phyloP scores from a whole-genome alignment of 139 green algal genomes.

The Tetratostichococcus sp. region DNA sequence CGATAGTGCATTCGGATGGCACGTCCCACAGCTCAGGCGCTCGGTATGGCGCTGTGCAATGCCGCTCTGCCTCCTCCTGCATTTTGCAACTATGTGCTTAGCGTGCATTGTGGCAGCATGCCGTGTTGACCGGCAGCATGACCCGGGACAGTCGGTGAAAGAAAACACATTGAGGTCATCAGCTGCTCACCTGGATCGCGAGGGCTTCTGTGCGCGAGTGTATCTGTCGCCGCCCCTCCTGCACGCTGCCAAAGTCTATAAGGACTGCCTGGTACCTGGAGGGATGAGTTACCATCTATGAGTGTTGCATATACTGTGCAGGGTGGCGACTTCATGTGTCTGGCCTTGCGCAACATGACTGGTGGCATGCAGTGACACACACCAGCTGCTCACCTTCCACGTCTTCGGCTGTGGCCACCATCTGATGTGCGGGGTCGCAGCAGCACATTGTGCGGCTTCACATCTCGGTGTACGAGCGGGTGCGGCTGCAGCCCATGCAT shows the following conservation, averaged over 20 bases:
- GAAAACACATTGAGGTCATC: too few relatives aligned
- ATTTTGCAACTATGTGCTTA: constrained; percentile 10
- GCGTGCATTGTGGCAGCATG: too few relatives aligned
- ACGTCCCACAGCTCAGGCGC: constrained; percentile 91
- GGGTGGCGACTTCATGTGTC: too few relatives aligned
- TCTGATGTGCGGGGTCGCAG: constrained; percentile 23
- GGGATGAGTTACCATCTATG: too few relatives aligned
- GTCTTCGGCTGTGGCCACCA: constrained; percentile 7
- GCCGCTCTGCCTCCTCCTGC: constrained; percentile 74
- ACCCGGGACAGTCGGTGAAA: too few relatives aligned
- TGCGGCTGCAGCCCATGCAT: constrained; percentile 57
- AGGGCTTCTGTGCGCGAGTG: constrained; percentile 59
- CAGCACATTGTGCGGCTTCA: constrained; percentile 89
- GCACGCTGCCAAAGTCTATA: constrained; percentile 80
- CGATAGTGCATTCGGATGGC: constrained; percentile 58
- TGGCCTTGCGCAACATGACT: too few relatives aligned
- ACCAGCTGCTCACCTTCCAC: neutral
- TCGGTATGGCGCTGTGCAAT: constrained; percentile 82
- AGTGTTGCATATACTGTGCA: too few relatives aligned
- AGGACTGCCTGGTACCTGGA: constrained; percentile 33
- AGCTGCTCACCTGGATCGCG: neutral
- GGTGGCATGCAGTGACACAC: too few relatives aligned
- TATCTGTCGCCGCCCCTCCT: constrained; percentile 36
- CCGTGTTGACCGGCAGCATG: too few relatives aligned
- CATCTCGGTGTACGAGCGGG: constrained; percentile 69